Percentiles rank a stretch among this genome's conserved stretches.
These are phyloP conservation scores for Zychaea mexicana DNA, from an alignment of 371 early-diverging fungal genomes.

Conservation along the genomic window DNA sequence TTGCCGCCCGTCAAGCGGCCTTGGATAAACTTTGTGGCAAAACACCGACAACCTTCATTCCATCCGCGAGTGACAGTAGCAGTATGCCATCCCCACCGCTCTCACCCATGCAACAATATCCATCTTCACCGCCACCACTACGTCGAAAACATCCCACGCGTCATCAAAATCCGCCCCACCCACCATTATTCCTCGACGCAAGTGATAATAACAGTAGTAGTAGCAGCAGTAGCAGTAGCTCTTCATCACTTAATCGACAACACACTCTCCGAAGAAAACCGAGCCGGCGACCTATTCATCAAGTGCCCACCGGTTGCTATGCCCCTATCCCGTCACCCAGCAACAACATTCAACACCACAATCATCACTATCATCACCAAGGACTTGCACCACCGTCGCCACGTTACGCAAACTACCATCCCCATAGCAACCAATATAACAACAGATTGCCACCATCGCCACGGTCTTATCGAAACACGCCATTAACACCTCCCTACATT, in stretches of 20 bases:
- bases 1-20: conserved; percentile 11
- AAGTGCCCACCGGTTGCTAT: not conserved
- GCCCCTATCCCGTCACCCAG: not conserved
- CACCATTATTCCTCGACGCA: not conserved
- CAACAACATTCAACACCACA: not conserved
- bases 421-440: not conserved
- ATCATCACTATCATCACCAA: not conserved
- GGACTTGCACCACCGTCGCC: not conserved
- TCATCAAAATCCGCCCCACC: not conserved
- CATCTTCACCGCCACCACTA: not conserved
- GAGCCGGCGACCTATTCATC: not conserved
- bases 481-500: not conserved
- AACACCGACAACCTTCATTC: not conserved
- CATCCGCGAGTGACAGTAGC: not conserved
- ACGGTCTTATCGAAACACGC: not conserved
- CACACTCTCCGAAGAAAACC: not conserved
- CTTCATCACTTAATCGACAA: not conserved
- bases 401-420: too few relatives aligned
- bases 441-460: not conserved
- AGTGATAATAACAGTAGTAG: too few relatives aligned
- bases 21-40: conserved; percentile 12
- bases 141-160: not conserved
- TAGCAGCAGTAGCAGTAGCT: not conserved
- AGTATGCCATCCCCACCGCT: conserved; percentile 1
- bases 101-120: not conserved